Base-by-base conservation (phyloP, 176 grass and related monocot genomes). In the Oryza coarctata region DNA sequence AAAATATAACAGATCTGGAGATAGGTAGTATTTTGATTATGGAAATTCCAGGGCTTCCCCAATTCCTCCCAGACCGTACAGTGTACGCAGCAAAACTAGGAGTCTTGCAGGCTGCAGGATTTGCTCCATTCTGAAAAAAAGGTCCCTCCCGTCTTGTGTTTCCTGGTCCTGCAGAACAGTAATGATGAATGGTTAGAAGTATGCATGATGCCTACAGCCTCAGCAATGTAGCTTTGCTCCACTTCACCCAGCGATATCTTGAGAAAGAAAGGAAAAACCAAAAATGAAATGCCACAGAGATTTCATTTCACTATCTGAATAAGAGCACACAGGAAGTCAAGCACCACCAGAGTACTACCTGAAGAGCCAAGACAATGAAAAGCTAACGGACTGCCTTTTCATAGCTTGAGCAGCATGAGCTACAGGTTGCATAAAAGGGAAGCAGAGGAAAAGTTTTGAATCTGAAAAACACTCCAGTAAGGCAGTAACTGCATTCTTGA, bases 151-250 rank as follows among this genome's bases (percentile, higher is more conserved):
- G n/a, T n/a, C n/a, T 63, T 85, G 20, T 4, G 36, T 62, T 81
- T 9, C 39, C 12, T 35, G 28, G 45, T 60, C 73, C 83, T 89
- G 73, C 66, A 73, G 65, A 85, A 81, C 49, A 55, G 62, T 57
- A 45, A 88, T 69, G 44, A 67, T 50, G 63, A 65, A 79, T 38
- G 7, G 49, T 82, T 82, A 72, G 66, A 71, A 76, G 26, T 62
- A 86, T 78, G 43, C 7, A 3, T 66, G 31, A 11, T 66, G 55
- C 25, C 25, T 55, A 55, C 20, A 55, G 20, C 20, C 50, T 55
- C 55, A 35, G 52, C 39, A n/a, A 55, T 76, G 57, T 30, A 60
- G 39, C 13, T 89, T 79, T 76, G 26, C 41, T 72, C 41, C 68
- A 43, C 20, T 82, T 55, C 3, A 63, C 26, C 62, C 11, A 61